Evolutionary conservation across 805 yeast species (phyloP), one percentile per base, ranked within the genome.

Genomic region (Myxozyma monticola): DNA sequence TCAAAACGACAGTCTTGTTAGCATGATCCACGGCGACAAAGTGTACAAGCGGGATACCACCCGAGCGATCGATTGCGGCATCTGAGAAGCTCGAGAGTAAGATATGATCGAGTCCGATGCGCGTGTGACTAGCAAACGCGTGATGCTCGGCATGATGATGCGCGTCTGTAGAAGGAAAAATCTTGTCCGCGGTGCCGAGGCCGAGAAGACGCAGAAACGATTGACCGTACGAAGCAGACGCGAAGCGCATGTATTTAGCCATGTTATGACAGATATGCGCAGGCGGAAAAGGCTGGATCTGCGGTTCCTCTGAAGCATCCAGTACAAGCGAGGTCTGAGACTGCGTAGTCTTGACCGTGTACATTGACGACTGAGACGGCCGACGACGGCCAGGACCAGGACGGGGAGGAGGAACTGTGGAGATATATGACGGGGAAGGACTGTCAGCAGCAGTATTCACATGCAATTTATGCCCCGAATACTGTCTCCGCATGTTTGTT

Each of bases 151-250:
- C 54, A 31, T 63, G 65, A 31, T 64, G 66, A 31, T 63, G 65
- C 6, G 57, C 51, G 31, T 52, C 58, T 25, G 53, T 56, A 4
- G 62, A 38, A 22, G 62, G 60, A 39, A 62, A 51, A 21, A 48
- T 50, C 20, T 54, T 41, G n/a, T 58, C 62, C 9, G 58, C 53
- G 22, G 50, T 44, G 21, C 65, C 60, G 36, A 64, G 51, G 9
- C 70, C 68, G 14, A 66, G 50, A 14, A 67, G 49, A 15, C 64
- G 52, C 63, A 67, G 59, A 42, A 67, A 67, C 5, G 68, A 61
- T 42, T 62, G 66, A 10, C 70, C 70, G 42, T 67, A 67, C 6
- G 69, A 64, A 2, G 69, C 70, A 9, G 68, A 61, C 6, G 69
- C 64, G 47, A 57, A 66, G 21, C 66, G 53, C 44, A 63, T 61